Conservation (phyloP, 129 eudicot species). For the Chrysanthemum makinoi region DNA sequence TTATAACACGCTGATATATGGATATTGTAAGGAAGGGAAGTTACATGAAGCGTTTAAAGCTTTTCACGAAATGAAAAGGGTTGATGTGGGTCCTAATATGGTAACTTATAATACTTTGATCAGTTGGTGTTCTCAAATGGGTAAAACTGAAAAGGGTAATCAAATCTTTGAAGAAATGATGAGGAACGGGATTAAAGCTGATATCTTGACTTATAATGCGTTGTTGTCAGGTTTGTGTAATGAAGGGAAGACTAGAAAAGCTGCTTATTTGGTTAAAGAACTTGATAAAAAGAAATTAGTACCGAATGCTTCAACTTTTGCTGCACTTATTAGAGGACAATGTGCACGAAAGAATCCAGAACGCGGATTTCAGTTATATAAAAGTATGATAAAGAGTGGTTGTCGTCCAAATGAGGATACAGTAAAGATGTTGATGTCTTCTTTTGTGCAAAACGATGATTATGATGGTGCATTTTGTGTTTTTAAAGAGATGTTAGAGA, state of each 20-base stretch:
- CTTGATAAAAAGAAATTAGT: conserved; percentile 65
- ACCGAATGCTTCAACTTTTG: conserved; percentile 75
- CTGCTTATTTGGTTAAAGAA: conserved; percentile 79
- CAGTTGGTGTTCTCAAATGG: conserved; percentile 46
- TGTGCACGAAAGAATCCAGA: conserved; percentile 64
- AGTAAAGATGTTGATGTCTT: conserved; percentile 47
- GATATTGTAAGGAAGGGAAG: conserved; percentile 66
- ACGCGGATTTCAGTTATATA: conserved; percentile 62
- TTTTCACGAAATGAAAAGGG: conserved; percentile 56
- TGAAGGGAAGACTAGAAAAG: conserved; percentile 74
- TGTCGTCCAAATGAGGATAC: conserved; percentile 65
- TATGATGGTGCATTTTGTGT: conserved; percentile 58
- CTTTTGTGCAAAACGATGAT: conserved; percentile 59
- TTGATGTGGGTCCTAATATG: conserved; percentile 48
- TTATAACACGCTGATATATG: conserved; percentile 65
- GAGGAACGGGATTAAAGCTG: conserved; percentile 46
- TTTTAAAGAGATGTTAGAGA: conserved; percentile 56
- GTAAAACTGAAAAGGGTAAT: conserved; percentile 55
- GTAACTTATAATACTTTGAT: conserved; percentile 78
- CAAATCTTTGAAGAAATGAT: conserved; percentile 72
- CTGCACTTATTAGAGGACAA: conserved; percentile 81
- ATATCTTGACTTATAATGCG: conserved; percentile 75
- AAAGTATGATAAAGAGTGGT: conserved; percentile 71
- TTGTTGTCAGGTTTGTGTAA: conserved; percentile 67
- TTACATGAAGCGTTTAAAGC: conserved; percentile 64